Base-by-base conservation (phyloP, 441 rosid genomes). In the Omphalea diandra region DNA sequence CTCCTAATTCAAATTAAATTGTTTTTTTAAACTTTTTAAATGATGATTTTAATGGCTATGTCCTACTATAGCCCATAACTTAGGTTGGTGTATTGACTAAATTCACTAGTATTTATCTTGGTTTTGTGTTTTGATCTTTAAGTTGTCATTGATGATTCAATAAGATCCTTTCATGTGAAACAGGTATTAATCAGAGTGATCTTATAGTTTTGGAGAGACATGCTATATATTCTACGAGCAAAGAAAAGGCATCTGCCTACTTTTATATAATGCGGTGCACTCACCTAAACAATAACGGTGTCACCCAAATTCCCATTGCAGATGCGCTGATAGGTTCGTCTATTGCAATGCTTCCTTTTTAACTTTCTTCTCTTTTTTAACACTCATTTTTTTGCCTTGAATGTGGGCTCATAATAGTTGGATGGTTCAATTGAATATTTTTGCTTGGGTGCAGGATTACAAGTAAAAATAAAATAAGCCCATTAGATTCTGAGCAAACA, bases 211-310 rank as follows among this genome's bases (percentile, higher is more conserved):
- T 89, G 79, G 90, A 88, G 76, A 85, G 86, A 75, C 87, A 85
- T 78, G 73, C 72, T 69, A 83, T 82, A n/a, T 84, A 75, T 65
- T 90, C 98, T 41, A 65, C 83, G 60, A 83, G 86, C 68, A 84
- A 84, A 85, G 91, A 82, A 74, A 89, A 88, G 82, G 77, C 94
- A 27, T 76, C 83, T 18, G 65, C 83, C 31, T 76, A 84, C 65
- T 88, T 94, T 77, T 94, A 89, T 78, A 87, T 92, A 70, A 80
- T 92, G 86, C 89, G 88, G 73, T 81, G 90, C 81, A 76, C 74
- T 59, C 75, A 81, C 70, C 47, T 77, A 62, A 66, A 76, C 27
- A 69, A 63, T 8, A 78, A 68, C 26, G 58, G 71, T 72, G 53
- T 70, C 64, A 66, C 70, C 49, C 70, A 77, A 73, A 63, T 72